Evolutionary conservation across 2,329 filamentous ascomycete genomes (phyloP).

Genomic region (Elsinoe fawcettii): DNA sequence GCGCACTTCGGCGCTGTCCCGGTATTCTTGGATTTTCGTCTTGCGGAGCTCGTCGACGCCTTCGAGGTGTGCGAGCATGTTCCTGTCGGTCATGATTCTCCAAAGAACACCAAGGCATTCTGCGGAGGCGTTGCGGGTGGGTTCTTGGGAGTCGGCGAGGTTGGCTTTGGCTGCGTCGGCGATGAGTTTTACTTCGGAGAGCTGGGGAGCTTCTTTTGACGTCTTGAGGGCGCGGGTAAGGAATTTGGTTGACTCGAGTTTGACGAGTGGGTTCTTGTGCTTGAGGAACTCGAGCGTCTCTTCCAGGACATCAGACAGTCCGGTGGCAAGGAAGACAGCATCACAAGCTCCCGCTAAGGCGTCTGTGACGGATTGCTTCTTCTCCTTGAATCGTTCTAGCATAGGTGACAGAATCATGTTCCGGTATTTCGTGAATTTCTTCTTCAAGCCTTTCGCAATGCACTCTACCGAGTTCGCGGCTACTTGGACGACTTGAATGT

Average conservation of each 20-base stretch:
- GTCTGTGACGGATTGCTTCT: constrained; percentile 83
- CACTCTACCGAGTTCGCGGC: constrained; percentile 89
- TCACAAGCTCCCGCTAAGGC: constrained; percentile 82
- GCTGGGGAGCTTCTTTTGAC: constrained; percentile 74
- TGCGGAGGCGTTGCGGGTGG: constrained; percentile 76
- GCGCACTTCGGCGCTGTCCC: constrained; percentile 72
- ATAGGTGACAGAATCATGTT: constrained; percentile 76
- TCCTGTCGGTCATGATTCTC: constrained; percentile 96
- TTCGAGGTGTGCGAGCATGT: constrained; percentile 87
- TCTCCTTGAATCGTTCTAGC: constrained; percentile 94
- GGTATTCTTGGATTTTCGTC: constrained; percentile 90
- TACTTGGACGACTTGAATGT: constrained; percentile 86
- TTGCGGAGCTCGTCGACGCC: constrained; percentile 93
- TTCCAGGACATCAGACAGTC: constrained; percentile 77
- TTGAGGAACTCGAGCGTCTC: constrained; percentile 77
- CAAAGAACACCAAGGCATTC: constrained; percentile 90
- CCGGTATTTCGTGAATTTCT: constrained; percentile 71
- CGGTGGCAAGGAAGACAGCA: constrained; percentile 57
- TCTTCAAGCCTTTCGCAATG: constrained; percentile 76
- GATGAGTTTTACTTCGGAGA: constrained; percentile 73
- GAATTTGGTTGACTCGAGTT: constrained; percentile 90
- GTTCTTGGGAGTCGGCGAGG: constrained; percentile 79
- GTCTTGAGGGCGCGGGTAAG: constrained; percentile 79
- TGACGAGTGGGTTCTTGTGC: constrained; percentile 97
- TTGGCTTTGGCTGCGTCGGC: constrained; percentile 87